Conservation (phyloP, 805 yeast genomes). For the Candida broadrunensis region DNA sequence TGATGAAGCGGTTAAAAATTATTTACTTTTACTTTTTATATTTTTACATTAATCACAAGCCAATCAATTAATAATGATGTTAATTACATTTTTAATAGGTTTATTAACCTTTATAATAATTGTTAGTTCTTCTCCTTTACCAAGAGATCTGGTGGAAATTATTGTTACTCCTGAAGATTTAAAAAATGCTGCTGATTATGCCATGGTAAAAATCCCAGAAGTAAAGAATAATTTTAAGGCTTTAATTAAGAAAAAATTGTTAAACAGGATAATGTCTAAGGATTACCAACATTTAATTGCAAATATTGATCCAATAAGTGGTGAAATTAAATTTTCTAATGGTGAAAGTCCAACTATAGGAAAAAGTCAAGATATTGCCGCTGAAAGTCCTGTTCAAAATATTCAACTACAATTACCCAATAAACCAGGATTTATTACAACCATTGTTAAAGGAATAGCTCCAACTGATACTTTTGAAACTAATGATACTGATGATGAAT, state of each 20-base stretch:
- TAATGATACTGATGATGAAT: neutral
- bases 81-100: too few relatives aligned
- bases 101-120: neutral
- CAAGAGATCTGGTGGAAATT: constrained; percentile 13
- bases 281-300: constrained; percentile 5
- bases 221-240: constrained; percentile 11
- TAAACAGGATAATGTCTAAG: constrained; percentile 8
- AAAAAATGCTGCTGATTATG: constrained; percentile 12
- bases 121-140: neutral
- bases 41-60: too few relatives aligned
- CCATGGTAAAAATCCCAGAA: constrained; percentile 12
- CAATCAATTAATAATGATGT: too few relatives aligned
- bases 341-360: neutral
- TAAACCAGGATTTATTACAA: neutral
- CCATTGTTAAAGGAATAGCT: neutral
- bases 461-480: neutral
- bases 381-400: neutral
- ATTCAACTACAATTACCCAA: neutral
- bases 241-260: constrained; percentile 9
- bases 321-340: neutral
- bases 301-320: neutral
- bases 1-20: too few relatives aligned
- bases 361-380: neutral
- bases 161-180: constrained; percentile 15
- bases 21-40: too few relatives aligned